A percentile compares a stretch with the other conserved stretches of the same genome.
These are phyloP conservation scores for Tolypocladium paradoxum DNA, from an alignment of 2,329 filamentous ascomycete genomes.

Conservation along the genomic window DNA sequence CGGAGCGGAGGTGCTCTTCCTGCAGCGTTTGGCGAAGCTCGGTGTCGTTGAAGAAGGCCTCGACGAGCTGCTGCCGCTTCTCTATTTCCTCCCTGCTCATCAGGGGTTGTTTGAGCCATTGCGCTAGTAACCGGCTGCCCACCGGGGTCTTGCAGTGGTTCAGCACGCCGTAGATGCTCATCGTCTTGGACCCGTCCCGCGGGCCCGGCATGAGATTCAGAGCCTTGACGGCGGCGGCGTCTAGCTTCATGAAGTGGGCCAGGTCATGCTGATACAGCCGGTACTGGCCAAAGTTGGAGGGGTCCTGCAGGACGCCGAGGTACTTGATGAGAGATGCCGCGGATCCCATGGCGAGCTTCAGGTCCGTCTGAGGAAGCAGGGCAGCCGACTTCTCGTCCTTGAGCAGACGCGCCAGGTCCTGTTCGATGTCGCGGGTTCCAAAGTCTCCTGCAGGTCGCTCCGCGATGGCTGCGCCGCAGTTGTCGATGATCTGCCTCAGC, in stretches of 20 bases:
- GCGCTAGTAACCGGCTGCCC: conserved; percentile 77
- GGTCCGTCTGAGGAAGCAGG: conserved; percentile 75
- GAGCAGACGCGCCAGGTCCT: conserved; percentile 78
- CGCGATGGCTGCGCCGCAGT: conserved; percentile 80
- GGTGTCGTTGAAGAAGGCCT: conserved; percentile 88
- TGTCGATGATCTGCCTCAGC: conserved; percentile 79
- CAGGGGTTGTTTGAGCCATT: conserved; percentile 95
- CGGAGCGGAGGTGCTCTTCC: conserved; percentile 84
- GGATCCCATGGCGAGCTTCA: conserved; percentile 93
- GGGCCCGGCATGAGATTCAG: conserved; percentile 95
- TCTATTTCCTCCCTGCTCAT: conserved; percentile 89
- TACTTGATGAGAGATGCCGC: conserved; percentile 93
- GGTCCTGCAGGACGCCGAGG: conserved; percentile 77
- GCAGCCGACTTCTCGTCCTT: conserved; percentile 74
- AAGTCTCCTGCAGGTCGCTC: conserved; percentile 72
- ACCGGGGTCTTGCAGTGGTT: conserved; percentile 98
- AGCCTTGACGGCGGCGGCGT: conserved; percentile 86
- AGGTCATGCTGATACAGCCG: conserved; percentile 95
- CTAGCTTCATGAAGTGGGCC: conserved; percentile 95
- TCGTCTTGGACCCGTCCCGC: conserved; percentile 88
- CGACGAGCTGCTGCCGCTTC: conserved; percentile 83
- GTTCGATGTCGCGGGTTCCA: conserved; percentile 83
- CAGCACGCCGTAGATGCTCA: conserved; percentile 88
- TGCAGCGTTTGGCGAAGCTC: conserved; percentile 93
- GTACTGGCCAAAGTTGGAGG: conserved; percentile 94